A percentile compares a stretch with the other conserved stretches of the same genome.
phyloP scores from a whole-genome alignment of 2,329 filamentous ascomycete genomes.

The Lasiodiplodia sp. region DNA sequence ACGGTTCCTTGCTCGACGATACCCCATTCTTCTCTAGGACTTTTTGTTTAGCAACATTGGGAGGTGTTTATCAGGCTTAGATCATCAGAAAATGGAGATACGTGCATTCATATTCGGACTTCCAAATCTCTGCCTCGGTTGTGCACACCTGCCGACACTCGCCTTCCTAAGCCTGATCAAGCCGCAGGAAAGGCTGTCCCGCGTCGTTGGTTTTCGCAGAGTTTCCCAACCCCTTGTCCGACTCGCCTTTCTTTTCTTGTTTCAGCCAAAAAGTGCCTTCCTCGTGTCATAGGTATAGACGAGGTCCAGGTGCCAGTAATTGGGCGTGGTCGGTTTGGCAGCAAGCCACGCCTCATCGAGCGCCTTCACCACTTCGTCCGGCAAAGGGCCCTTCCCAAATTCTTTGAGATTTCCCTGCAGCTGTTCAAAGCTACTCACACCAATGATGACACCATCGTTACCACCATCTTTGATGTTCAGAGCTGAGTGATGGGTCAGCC shows the following conservation, averaged over 20 bases:
- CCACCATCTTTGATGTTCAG: constrained; percentile 35
- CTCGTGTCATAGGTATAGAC: constrained; percentile 29
- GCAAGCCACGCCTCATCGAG: constrained; percentile 76
- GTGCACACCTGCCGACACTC: background rate
- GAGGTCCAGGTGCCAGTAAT: constrained; percentile 33
- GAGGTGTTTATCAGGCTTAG: constrained; percentile 7
- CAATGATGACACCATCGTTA: constrained; percentile 65
- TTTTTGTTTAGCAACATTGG: constrained; percentile 13
- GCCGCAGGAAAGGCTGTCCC: background rate
- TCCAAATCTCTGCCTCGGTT: background rate
- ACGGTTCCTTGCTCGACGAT: constrained; percentile 10
- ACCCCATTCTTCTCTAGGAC: constrained; percentile 6
- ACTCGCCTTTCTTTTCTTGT: background rate
- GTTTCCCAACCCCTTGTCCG: background rate
- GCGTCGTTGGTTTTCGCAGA: background rate
- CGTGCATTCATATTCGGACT: background rate
- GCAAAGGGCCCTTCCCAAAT: constrained; percentile 72
- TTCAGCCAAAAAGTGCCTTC: constrained; percentile 28
- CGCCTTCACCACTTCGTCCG: constrained; percentile 74
- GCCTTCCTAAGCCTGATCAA: background rate
- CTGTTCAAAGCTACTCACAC: constrained; percentile 63
- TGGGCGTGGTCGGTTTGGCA: constrained; percentile 33
- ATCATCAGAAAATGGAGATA: background rate
- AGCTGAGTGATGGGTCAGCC: constrained; percentile 37
- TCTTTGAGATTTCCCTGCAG: constrained; percentile 63